Percentiles rank a stretch among this genome's conserved stretches.
Evolutionary conservation across 176 grass and related monocot species (phyloP).

Genomic region (Aegilops longissima): DNA sequence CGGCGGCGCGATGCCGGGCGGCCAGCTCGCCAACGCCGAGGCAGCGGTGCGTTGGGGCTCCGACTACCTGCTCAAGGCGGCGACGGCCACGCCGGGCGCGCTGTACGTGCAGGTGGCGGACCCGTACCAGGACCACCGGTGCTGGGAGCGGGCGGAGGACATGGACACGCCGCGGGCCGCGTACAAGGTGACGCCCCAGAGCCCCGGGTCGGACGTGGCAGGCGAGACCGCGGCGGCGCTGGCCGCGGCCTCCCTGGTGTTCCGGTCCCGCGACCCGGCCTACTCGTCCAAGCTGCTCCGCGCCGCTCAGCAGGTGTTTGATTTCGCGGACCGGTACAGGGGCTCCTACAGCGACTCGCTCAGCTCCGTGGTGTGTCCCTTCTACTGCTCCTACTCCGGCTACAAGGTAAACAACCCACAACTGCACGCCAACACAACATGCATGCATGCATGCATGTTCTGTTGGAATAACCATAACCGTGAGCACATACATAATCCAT

Average conservation of each 20-base stretch:
- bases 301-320: slow-evolving; percentile 55
- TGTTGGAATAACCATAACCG: too few relatives aligned
- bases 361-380: slow-evolving; percentile 57
- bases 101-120: slow-evolving; percentile 69
- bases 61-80: slow-evolving; percentile 81
- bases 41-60: slow-evolving; percentile 64
- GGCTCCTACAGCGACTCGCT: slow-evolving; percentile 72
- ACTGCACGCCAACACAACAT: too few relatives aligned
- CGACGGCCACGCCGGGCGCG: slow-evolving; percentile 41
- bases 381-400: slow-evolving; percentile 82
- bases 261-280: slow-evolving; percentile 34
- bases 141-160: slow-evolving; percentile 78
- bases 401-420: slow-evolving; percentile 50
- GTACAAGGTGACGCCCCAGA: slow-evolving; percentile 56
- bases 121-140: slow-evolving; percentile 63
- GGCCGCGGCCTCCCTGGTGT: slow-evolving; percentile 62
- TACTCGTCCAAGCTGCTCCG: slow-evolving; percentile 59
- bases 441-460: too few relatives aligned
- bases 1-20: slow-evolving; percentile 36
- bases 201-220: slow-evolving; percentile 74
- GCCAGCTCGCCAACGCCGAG: slow-evolving; percentile 30
- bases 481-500: too few relatives aligned
- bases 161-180: slow-evolving; percentile 60
- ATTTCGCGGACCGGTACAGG: slow-evolving; percentile 65
- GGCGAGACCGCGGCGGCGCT: slow-evolving; percentile 69